Conservation (phyloP, 2,329 filamentous ascomycete genomes). For the Truncatella angustata region DNA sequence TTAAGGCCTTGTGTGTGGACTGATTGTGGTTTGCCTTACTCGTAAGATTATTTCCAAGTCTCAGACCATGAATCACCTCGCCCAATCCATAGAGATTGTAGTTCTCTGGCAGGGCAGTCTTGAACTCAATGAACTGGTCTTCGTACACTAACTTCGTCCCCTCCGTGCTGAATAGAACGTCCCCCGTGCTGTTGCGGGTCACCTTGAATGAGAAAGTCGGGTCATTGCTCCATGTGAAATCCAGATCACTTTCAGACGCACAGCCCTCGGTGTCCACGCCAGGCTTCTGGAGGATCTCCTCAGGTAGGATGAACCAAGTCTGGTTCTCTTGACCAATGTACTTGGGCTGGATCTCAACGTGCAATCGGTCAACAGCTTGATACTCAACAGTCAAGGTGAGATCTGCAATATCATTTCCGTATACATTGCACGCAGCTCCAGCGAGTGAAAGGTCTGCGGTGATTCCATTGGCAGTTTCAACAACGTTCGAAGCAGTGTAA, state of each 20-base stretch:
- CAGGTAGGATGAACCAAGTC: constrained; percentile 66
- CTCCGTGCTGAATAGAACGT: constrained; percentile 66
- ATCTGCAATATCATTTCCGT: constrained; percentile 70
- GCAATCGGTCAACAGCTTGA: constrained; percentile 63
- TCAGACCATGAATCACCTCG: constrained; percentile 68
- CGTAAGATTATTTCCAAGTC: constrained; percentile 71
- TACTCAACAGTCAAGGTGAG: constrained; percentile 68
- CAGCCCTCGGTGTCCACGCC: constrained; percentile 36
- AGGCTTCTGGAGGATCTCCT: constrained; percentile 60
- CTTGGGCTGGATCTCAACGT: constrained; percentile 68
- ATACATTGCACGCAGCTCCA: constrained; percentile 71
- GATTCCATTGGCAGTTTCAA: constrained; percentile 50
- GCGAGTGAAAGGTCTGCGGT: constrained; percentile 70
- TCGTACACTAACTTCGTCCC: constrained; percentile 68
- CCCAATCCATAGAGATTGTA: constrained; percentile 77
- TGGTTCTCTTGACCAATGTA: constrained; percentile 59
- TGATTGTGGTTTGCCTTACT: constrained; percentile 37
- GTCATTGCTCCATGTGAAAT: constrained; percentile 51
- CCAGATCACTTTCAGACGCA: constrained; percentile 51
- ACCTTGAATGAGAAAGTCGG: constrained; percentile 69
- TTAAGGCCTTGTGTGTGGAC: not conserved
- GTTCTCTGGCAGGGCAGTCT: constrained; percentile 61
- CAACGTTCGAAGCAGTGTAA: constrained; percentile 63
- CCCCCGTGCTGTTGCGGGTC: constrained; percentile 55
- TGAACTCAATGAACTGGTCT: constrained; percentile 76